Conservation (phyloP, 2,329 filamentous ascomycete species). For the Diaporthe longicolla region DNA sequence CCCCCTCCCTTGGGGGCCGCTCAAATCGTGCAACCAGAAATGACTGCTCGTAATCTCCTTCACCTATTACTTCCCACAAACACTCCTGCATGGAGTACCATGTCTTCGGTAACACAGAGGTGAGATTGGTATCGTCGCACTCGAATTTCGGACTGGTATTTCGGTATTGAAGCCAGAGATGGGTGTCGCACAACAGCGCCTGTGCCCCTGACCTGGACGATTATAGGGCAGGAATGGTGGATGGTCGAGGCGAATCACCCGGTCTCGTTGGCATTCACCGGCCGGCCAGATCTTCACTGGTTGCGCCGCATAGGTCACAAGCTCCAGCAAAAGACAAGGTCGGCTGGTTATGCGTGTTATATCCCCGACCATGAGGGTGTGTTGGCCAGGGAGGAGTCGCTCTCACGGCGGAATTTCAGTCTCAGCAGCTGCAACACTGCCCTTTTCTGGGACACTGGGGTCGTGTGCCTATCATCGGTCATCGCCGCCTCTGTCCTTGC, state of each 20-base stretch:
- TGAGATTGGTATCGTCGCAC: constrained; percentile 21
- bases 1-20: neutral
- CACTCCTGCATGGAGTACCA: constrained; percentile 6
- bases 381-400: neutral
- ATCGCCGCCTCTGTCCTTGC: constrained; percentile 78
- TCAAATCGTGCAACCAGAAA: constrained; percentile 33
- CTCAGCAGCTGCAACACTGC: constrained; percentile 1
- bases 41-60: constrained; percentile 27
- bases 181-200: neutral
- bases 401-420: constrained; percentile 1
- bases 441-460: neutral
- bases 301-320: neutral
- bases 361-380: no score
- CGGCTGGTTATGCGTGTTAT: neutral
- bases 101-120: constrained; percentile 4
- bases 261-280: neutral
- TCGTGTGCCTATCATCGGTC: constrained; percentile 67
- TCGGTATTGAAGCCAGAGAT: neutral
- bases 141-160: neutral
- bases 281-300: neutral
- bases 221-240: neutral
- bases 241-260: neutral
- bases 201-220: neutral
- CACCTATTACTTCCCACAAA: constrained; percentile 20
- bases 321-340: neutral